A percentile compares a stretch with the other conserved stretches of the same genome.
These are phyloP conservation scores for Venturia aucupariae DNA, from an alignment of 2,329 filamentous ascomycete genomes.

Conservation along the genomic window DNA sequence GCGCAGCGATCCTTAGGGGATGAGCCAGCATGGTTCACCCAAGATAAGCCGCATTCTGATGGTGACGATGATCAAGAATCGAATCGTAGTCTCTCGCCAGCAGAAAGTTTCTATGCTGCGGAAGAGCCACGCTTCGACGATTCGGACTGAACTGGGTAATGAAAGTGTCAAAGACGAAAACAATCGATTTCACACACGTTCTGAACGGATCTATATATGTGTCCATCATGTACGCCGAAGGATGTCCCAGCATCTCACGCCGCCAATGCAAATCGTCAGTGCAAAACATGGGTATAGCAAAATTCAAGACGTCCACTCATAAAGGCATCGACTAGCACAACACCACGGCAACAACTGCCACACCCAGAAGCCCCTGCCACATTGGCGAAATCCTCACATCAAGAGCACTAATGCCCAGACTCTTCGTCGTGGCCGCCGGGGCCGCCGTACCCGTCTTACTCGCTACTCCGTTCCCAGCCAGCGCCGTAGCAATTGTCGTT, in stretches of 20 bases:
- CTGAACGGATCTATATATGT: not conserved
- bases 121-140: not conserved
- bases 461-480: not conserved
- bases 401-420: not conserved
- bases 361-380: not conserved
- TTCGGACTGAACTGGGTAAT: not conserved
- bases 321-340: not conserved
- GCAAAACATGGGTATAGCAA: conserved; percentile 4
- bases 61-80: not conserved
- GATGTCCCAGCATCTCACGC: not conserved
- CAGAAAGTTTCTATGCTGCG: not conserved
- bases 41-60: not conserved
- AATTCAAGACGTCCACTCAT: no score
- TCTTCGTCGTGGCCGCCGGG: not conserved
- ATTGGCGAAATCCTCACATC: conserved; percentile 5
- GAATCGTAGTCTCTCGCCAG: not conserved
- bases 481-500: not conserved
- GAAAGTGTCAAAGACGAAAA: not conserved
- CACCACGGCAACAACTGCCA: not conserved
- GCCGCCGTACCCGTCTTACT: not conserved
- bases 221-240: not conserved
- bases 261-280: not conserved
- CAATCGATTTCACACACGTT: not conserved
- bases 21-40: not conserved
- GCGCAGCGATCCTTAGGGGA: not conserved